These are phyloP conservation scores for Starmerella powellii DNA, from an alignment of 805 yeast genomes.

Conservation along the genomic window DNA sequence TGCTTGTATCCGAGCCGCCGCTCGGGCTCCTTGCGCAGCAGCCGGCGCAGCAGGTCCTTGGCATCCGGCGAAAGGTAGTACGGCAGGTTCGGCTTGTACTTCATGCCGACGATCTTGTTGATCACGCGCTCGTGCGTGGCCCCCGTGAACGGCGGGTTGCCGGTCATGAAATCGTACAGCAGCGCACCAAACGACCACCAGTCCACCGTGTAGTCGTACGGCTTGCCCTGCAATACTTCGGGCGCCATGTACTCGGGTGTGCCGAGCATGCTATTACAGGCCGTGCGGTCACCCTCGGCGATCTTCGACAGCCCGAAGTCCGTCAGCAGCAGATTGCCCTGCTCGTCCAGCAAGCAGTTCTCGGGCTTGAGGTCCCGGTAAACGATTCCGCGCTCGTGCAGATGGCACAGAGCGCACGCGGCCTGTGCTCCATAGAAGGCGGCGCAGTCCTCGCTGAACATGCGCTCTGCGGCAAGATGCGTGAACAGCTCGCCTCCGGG, in stretches of 20 bases:
- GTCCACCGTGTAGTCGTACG: slow-evolving; percentile 69
- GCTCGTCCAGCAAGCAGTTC: slow-evolving; percentile 62
- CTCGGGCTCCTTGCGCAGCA: slow-evolving; percentile 56
- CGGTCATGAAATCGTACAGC: slow-evolving; percentile 65
- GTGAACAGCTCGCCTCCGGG: slow-evolving; percentile 81
- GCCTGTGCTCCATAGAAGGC: slow-evolving; percentile 73
- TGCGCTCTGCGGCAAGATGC: slow-evolving; percentile 41
- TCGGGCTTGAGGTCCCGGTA: slow-evolving; percentile 86
- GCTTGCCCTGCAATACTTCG: slow-evolving; percentile 65
- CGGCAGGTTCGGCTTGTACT: slow-evolving; percentile 45
- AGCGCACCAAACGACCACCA: slow-evolving; percentile 91
- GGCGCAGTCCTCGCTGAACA: slow-evolving; percentile 49
- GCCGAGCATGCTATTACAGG: slow-evolving; percentile 50
- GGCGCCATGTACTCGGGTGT: slow-evolving; percentile 87
- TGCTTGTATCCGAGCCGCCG: slow-evolving; percentile 53
- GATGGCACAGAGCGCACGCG: slow-evolving; percentile 60
- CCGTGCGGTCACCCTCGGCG: slow-evolving; percentile 32
- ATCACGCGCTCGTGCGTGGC: slow-evolving; percentile 61
- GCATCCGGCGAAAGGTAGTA: slow-evolving; percentile 69
- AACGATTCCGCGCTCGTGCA: slow-evolving; percentile 70
- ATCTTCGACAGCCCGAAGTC: slow-evolving; percentile 66
- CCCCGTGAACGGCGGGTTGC: slow-evolving; percentile 83
- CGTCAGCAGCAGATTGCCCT: slow-evolving; percentile 73
- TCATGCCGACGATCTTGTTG: slow-evolving; percentile 56
- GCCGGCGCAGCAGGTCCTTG: slow-evolving; percentile 54